phyloP scores from a whole-genome alignment of 345 rosid species.

The Eutrema heterophyllum region DNA sequence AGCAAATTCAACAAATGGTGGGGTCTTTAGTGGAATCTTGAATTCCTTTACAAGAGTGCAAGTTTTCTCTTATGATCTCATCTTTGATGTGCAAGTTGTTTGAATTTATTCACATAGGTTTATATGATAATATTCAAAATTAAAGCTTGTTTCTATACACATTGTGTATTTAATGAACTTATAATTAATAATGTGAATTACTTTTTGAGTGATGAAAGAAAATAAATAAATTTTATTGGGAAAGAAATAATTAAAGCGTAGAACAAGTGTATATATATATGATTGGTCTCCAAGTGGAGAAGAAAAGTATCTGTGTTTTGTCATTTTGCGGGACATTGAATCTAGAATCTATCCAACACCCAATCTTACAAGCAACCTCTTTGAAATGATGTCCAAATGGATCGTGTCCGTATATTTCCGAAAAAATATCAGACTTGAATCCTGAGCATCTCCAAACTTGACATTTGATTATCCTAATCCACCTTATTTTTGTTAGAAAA shows the following conservation, averaged over 20 bases:
- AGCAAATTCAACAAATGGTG: constrained; percentile 13
- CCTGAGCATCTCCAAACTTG: background rate
- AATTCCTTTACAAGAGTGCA: constrained; percentile 27
- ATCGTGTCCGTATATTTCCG: constrained; percentile 33
- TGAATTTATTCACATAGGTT: background rate
- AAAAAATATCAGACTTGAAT: background rate
- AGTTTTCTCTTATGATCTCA: constrained; percentile 30
- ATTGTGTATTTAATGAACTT: background rate
- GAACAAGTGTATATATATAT: background rate
- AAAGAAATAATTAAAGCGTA: background rate
- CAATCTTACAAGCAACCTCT: constrained; percentile 35
- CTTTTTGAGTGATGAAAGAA: background rate
- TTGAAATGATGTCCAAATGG: background rate
- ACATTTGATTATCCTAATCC: background rate
- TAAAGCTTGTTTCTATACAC: background rate
- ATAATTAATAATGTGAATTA: background rate
- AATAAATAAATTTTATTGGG: background rate
- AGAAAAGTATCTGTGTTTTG: constrained; percentile 37
- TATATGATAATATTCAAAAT: background rate
- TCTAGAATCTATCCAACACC: constrained; percentile 35
- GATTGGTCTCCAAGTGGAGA: constrained; percentile 24
- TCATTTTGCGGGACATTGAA: constrained; percentile 24
- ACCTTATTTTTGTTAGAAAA: background rate
- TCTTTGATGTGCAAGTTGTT: constrained; percentile 19
- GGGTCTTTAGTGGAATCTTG: constrained; percentile 29